Evolutionary conservation across 169 alveolate species (phyloP).

Genomic region (Plasmodium relictum): DNA sequence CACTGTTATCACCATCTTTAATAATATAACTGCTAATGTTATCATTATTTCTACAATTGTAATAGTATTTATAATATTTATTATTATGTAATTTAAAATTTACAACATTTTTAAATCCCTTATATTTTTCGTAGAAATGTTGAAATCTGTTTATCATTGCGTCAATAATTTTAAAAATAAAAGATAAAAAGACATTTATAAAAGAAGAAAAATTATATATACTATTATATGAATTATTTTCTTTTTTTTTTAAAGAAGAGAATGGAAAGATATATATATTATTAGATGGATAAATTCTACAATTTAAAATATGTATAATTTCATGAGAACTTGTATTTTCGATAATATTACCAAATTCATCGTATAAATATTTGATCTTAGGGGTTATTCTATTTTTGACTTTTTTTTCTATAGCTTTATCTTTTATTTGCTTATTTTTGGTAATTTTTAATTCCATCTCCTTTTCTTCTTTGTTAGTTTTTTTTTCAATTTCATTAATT

Average conservation of each 20-base stretch:
- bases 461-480: not conserved
- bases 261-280: not conserved
- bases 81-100: no score
- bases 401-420: constrained; percentile 30
- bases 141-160: not conserved
- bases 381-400: constrained; percentile 64
- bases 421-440: constrained; percentile 16
- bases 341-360: constrained; percentile 60
- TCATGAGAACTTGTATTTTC: constrained; percentile 49
- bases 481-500: constrained; percentile 13
- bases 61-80: no score
- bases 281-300: constrained; percentile 2
- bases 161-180: not conserved
- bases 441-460: constrained; percentile 1
- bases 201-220: not conserved
- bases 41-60: no score
- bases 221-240: not conserved
- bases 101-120: no score
- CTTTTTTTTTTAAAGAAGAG: not conserved
- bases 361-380: constrained; percentile 46
- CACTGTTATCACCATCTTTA: not conserved
- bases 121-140: not conserved
- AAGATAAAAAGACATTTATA: not conserved
- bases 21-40: no score
- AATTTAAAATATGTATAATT: constrained; percentile 27